Percentiles rank a stretch among this genome's conserved stretches.
These are phyloP conservation scores for Tolypocladium endophyticum DNA, from an alignment of 2,329 filamentous ascomycete genomes.

Conservation along the genomic window DNA sequence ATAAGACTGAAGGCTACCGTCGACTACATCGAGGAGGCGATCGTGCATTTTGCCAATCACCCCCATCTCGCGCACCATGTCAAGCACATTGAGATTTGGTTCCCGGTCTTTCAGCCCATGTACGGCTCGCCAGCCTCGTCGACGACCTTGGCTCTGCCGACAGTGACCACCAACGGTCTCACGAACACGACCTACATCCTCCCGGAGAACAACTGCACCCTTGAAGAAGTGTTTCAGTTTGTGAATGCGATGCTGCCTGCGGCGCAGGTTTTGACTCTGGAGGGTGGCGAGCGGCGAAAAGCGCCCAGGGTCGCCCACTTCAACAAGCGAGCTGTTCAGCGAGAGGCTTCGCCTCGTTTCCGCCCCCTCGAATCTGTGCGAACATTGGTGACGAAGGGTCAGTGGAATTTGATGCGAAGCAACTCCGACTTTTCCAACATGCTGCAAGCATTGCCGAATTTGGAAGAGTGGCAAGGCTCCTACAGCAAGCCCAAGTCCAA, in stretches of 20 bases:
- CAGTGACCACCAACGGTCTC: constrained; percentile 43
- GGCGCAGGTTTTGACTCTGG: constrained; percentile 57
- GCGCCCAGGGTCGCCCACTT: constrained; percentile 50
- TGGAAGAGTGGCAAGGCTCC: constrained; percentile 52
- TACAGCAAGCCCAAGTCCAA: constrained; percentile 66
- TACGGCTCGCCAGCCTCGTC: constrained; percentile 31
- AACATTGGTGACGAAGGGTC: constrained; percentile 62
- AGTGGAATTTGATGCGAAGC: constrained; percentile 65
- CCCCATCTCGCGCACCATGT: constrained; percentile 53
- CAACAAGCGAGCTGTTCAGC: constrained; percentile 9
- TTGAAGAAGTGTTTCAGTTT: constrained; percentile 60
- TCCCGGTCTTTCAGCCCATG: constrained; percentile 59
- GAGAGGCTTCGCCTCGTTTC: constrained; percentile 22
- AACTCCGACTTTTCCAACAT: constrained; percentile 53
- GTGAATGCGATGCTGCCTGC: constrained; percentile 48
- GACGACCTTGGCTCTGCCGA: constrained; percentile 35
- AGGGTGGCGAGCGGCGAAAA: constrained; percentile 69
- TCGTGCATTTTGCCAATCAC: constrained; percentile 47
- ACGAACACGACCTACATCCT: constrained; percentile 48
- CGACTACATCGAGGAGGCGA: constrained; percentile 48
- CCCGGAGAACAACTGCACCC: constrained; percentile 55
- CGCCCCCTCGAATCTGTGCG: constrained; percentile 44
- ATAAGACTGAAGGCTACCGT: constrained; percentile 65
- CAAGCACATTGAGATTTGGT: constrained; percentile 67
- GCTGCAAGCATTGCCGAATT: constrained; percentile 50